Evolutionary conservation across 257 asterid genomes (phyloP), one percentile per base, ranked within the genome.

Genomic region (Solanum chmielewskii): DNA sequence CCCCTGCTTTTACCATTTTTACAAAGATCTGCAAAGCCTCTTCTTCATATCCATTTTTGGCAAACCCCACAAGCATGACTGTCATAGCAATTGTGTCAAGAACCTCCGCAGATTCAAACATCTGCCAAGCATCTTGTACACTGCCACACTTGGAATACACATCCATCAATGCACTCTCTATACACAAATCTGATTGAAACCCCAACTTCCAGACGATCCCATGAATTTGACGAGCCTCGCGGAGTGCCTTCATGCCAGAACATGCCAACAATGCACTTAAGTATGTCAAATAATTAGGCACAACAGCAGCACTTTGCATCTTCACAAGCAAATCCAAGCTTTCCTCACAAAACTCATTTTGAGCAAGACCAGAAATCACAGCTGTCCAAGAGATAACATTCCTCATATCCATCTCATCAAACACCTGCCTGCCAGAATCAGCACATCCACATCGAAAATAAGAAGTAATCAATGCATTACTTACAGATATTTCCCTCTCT

Each of bases 311-410:
- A 41, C 84, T 16, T 23, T 88, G 86, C 98, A 97, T 94, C 73
- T 92, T 89, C 70, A 62, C 90, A 85, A 96, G 94, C 49, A 97
- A 89, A 86, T 88, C 91, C 92, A 97, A 91, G 89, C 98, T 93
- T 83, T 94, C 95, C 60, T 83, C 88, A 75, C 89, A 92, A 76
- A 92, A 89, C 81, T 89, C 93, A 86, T 92, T 94, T 71, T 92
- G 93, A 44, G 93, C 94, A 41, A 95, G 94, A 12, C 99, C 98
- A 0, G 98, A 93, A 88, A 97, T 93, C 47, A 86, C 91, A 75
- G 98, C 97, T 21, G 98, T 97, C 99, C 99, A 96, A 83, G 97
- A 88, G 78, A 97, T 93, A 39, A 97, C 99, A 91, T 95, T 95
- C 86, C 91, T 94, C 91, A 90, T 91, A 41, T 20, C 85, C 95